Conservation (phyloP, 306 rosid genomes). For the Quercus variabilis region DNA sequence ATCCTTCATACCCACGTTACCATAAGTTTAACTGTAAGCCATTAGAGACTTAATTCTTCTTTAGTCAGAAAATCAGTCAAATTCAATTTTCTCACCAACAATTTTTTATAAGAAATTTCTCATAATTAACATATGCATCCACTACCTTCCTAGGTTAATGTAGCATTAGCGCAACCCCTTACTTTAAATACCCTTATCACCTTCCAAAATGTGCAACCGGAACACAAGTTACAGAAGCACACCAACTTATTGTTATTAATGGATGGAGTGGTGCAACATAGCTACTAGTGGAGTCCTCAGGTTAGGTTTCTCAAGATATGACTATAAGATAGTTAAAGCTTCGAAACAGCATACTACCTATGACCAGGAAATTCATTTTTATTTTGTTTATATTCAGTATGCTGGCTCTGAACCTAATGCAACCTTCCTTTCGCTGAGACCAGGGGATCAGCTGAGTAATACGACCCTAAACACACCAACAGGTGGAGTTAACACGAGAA, state of each 20-base stretch:
- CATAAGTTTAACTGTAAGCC: neutral
- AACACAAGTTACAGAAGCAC: neutral
- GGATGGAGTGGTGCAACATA: neutral
- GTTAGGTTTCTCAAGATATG: neutral
- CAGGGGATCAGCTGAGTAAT: constrained; percentile 26
- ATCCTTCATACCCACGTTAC: neutral
- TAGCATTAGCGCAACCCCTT: neutral
- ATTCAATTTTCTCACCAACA: constrained; percentile 5
- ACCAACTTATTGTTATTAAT: neutral
- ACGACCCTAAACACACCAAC: constrained; percentile 40
- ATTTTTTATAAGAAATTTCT: neutral
- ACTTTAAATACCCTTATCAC: neutral
- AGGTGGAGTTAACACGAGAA: constrained; percentile 41
- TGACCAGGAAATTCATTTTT: constrained; percentile 8
- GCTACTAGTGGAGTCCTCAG: neutral
- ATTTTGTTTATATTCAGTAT: too few species aligned
- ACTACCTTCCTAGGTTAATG: neutral
- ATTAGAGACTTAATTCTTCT: neutral
- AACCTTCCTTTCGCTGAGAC: constrained; percentile 27
- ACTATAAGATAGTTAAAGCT: neutral
- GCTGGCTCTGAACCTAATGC: constrained; percentile 33
- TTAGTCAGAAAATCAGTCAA: constrained; percentile 13
- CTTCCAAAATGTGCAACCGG: neutral
- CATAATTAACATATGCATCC: neutral
- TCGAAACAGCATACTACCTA: constrained; percentile 1